Base-by-base conservation (phyloP, 352 stramenopile genomes). In the Pythium aquatile region DNA sequence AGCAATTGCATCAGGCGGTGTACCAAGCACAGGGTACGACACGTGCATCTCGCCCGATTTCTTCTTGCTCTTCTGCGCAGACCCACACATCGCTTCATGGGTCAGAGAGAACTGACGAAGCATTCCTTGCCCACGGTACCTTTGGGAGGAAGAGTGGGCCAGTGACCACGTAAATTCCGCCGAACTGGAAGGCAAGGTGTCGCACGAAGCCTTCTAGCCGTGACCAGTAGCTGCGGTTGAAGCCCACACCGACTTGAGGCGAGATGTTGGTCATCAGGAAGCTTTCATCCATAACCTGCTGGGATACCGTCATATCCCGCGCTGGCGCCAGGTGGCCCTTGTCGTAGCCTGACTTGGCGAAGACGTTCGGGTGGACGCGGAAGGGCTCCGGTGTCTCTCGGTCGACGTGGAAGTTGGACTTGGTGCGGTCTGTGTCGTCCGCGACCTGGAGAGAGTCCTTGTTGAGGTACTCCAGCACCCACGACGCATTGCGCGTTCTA, bases 231-330 rank as follows among this genome's bases (percentile, higher is more conserved):
- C 79, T 76, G 32, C 90, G 88, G 63, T 97, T 97, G 65, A 97
- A 96, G 24, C 86, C 86, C 28, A 77, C 83, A 39, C 87, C 87
- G 47, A 96, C 68, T 66, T 99, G 96, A 0, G 96, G 96, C 28
- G 87, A 97, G 61, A 98, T 94, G 74, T 99, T 99, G 54, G 81
- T 96, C 75, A 99, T 95, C n/a, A 93, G 76, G 65, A 98, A 99
- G 55, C 94, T 98, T 73, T 98, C 93, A 61, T 97, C 73, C 79
- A 97, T 92, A 29, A 83, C 79, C 37, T 82, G 56, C 57, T 98
- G 87, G 14, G 84, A 89, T 5, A 74, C 70, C 7, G 70, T 71
- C 81, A 98, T 98, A 68, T 98, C 87, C 85, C 87, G 73, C 47
- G 93, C 94, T 44, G 95, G 93, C 39, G 93, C 94, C 60, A 98